Percentiles rank a stretch among this genome's conserved stretches.
Evolutionary conservation across 805 yeast species (phyloP).

Genomic region (Sugiyamaella qingdaonensis): DNA sequence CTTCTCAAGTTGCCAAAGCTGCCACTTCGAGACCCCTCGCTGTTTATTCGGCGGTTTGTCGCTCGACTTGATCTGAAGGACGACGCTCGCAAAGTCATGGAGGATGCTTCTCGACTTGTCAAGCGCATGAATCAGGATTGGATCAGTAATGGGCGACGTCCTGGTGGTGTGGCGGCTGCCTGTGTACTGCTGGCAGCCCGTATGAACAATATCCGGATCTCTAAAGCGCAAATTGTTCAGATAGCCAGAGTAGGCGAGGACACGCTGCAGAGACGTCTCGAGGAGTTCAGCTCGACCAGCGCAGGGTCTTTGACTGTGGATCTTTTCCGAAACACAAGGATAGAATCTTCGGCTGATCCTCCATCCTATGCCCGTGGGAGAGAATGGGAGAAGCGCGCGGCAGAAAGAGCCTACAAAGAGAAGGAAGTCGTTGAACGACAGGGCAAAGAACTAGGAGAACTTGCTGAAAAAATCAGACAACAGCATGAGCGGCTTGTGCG

Average conservation of each 20-base stretch:
- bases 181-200: slow-evolving; percentile 89
- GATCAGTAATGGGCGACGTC: slow-evolving; percentile 95
- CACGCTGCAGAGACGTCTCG: slow-evolving; percentile 83
- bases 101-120: slow-evolving; percentile 83
- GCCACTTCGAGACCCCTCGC: slow-evolving; percentile 91
- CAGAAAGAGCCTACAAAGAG: slow-evolving; percentile 20
- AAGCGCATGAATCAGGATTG: slow-evolving; percentile 91
- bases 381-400: slow-evolving; percentile 39
- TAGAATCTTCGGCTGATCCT: slow-evolving; percentile 57
- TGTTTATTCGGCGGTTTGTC: slow-evolving; percentile 91
- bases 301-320: slow-evolving; percentile 70
- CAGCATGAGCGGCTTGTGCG: slow-evolving; percentile 3
- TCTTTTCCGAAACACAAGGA: slow-evolving; percentile 55
- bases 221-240: slow-evolving; percentile 90
- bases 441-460: slow-evolving; percentile 13
- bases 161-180: slow-evolving; percentile 98
- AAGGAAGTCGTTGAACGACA: slow-evolving; percentile 13
- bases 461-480: slow-evolving; percentile 4
- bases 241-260: slow-evolving; percentile 94
- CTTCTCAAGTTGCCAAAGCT: slow-evolving; percentile 68
- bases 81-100: slow-evolving; percentile 62
- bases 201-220: slow-evolving; percentile 90
- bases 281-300: slow-evolving; percentile 76
- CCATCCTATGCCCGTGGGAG: slow-evolving; percentile 75
- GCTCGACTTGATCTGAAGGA: slow-evolving; percentile 80